Base-by-base conservation (phyloP, 2,329 filamentous ascomycete genomes). In the Rhynchosporium graminicola region DNA sequence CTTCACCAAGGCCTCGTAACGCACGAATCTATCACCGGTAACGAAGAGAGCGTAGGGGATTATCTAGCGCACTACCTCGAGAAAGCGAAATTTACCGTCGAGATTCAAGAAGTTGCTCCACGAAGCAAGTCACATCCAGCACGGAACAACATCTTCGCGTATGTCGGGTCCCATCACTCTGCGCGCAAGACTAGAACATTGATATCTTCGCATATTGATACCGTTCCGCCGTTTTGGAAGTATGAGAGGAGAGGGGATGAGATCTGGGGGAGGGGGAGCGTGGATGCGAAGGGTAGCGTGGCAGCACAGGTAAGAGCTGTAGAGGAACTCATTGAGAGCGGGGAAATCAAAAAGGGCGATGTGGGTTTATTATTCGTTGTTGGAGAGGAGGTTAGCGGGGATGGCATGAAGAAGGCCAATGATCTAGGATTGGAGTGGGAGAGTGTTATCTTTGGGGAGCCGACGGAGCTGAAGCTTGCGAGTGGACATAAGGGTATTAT, bases 401-500 rank as follows among this genome's bases (percentile, higher is more conserved):
- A 89, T 65, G 94, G 94, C 8, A 98, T 98, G 94, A 76, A 75
- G 57, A 71, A 75, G 56, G 80, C 86, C 28, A 79, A 86, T 70
- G 73, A 77, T 4, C 73, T 84, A 47, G 74, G 77, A 57, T 65
- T 81, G 68, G 71, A 61, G 20, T 87, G 86, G 79, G 82, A 88
- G 40, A 86, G 91, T 3, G 87, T 91, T 70, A 89, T 95, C 71
- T 98, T 97, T 72, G 94, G 95, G 46, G 95, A 99, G 75, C 94
- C 94, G 0, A 99, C 95, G 0, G 92, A 96, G 71, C 85, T 88
- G 68, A 91, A 90, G 75, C 87, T 98, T 26, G 92, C 92, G 0
- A 88, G 90, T 60, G 95, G 94, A 2, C 94, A 98, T 81, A 98
- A 99, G 79, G 94, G 95, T 46, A 89, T 87, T 61, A 74, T 92